Evolutionary conservation across 2,329 filamentous ascomycete species (phyloP), one percentile per base, ranked within the genome.

Genomic region (Penicillium sp.): DNA sequence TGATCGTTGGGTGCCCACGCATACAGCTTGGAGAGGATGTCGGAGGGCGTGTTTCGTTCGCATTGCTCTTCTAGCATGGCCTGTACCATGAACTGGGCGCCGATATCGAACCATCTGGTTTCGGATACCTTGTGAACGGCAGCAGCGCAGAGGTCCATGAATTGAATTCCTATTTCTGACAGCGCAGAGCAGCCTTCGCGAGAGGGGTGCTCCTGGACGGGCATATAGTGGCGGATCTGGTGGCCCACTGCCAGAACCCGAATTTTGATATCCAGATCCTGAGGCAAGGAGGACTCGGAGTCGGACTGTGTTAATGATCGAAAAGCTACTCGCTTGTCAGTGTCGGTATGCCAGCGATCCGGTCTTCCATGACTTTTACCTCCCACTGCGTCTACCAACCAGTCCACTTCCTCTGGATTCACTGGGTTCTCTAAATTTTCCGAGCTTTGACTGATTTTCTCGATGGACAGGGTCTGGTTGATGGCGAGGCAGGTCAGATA

Each of bases 401-500:
- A 61, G 23, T 59, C 51, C 27, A 54, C 44, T 25, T 65, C 58
- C 31, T 46, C 44, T 10, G 18, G 3, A 20, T 20, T 9, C 9
- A 23, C 20, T 51, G 7, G 8, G 6, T 33, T n/a, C n/a, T 33
- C 15, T 10, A 8, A 5, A 20, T 20, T 9, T 3, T 46, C 28
- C 24, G 25, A 20, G 29, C 37, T 29, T 38, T 24, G 6, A 24
- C 42, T 40, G 56, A 35, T 35, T 43, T 47, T 46, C 39, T 54
- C 41, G 49, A 70, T 66, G 24, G 67, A 63, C 29, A 81, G 61
- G 4, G 77, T 65, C 33, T 66, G 62, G 18, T 71, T 62, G 37
- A 72, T 75, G 6, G 76, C 70, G 40, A 74, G 71, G 66, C 73
- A 76, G 35, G 76, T 58, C 3, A 81, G 62, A 55, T 80, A 82